Evolutionary conservation across 31 red algal genomes (phyloP), one percentile per base, ranked within the genome.

Genomic region (Odonthalia washingtoniensis): DNA sequence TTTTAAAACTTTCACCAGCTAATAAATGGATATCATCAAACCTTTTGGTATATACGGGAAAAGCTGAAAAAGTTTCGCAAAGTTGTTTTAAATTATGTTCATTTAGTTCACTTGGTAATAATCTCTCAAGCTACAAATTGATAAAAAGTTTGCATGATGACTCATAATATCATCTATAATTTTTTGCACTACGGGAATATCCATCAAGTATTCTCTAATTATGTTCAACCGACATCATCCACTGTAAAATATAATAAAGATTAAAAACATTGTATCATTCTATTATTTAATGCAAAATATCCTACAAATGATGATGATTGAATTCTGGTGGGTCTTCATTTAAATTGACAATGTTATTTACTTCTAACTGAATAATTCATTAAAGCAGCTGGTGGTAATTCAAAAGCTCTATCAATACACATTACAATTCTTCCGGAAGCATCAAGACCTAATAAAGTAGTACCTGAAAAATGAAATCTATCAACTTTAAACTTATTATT

Each of bases 401-500:
- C 70, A 27, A 81, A 81, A 40, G 61, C 46, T 9, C 39, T 31
- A 38, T 81, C 63, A 12, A 90, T 40, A 14, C 43, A 45, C 4
- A 31, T 33, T 5, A 65, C 77, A 72, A 90, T 69, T 26, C 33
- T 33, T 44, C 77, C 28, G 5, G 65, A 79, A 5, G 77, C 87
- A 3, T 90, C 87, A 32, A 64, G 77, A 38, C 77, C 76, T 17
- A 80, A 65, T 40, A 80, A 65, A 16, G 66, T 77, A n/a, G 66
- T 35, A 24, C 77, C 78, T 0, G 76, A 61, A 0, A 80, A 39
- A 3, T 43, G 77, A 28, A 81, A 65, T 57, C 49, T 9, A 21
- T 57, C 49, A 57, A 57, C 9, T 57, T 57, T 9, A 57, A 14
- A 57, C 9, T 21, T 9, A 57, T 57, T 57, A 21, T 57, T 21